Evolutionary conservation across 2,329 filamentous ascomycete species (phyloP), one percentile per base, ranked within the genome.

Genomic region (Pseudocercospora cruenta): DNA sequence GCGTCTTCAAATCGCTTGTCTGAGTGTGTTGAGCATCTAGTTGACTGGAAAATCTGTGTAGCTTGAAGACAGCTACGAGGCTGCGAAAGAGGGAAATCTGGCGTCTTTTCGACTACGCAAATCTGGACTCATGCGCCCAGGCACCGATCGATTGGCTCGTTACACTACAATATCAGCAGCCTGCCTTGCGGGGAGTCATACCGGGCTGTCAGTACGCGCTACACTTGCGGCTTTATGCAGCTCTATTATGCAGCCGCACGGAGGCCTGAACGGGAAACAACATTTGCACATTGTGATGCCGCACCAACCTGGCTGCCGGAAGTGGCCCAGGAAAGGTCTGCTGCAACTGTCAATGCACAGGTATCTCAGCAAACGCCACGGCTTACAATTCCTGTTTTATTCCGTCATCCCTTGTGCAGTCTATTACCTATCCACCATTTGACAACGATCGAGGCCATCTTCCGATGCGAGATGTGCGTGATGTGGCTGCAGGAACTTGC

Each of bases 391-490:
- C 54, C 45, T 45, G 22, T 39, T 58, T 54, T 22, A 22, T 45
- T 64, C 58, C 58, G 21, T 53, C 54, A 65, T 63, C 66, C 62
- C 62, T 67, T 67, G 66, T 58, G 53, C 19, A 43, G 55, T 24
- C 33, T 19, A 36, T 39, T 26, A 43, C 28, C 24, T 33, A 31
- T 26, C 49, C 8, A 43, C 12, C n/a, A 26, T 22, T 51, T 26
- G 47, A 10, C 21, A 21, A 43, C 12, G 33, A 57, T 28, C 36
- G 33, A 21, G 51, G n/a, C 24, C 16, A 14, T n/a, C 39, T 26
- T 14, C 59, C 51, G 24, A 45, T 26, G 14, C 33, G n/a, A 21
- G 22, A 53, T 31, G 61, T 31, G n/a, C 31, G 26, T 21, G 49
- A 33, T 58, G 55, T 58, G 55, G 43, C 62, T 59, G 62, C 47